Percentiles rank a stretch among this genome's conserved stretches.
These are phyloP conservation scores for Exserohilum rostratum DNA, from an alignment of 2,329 filamentous ascomycete species.

Conservation along the genomic window DNA sequence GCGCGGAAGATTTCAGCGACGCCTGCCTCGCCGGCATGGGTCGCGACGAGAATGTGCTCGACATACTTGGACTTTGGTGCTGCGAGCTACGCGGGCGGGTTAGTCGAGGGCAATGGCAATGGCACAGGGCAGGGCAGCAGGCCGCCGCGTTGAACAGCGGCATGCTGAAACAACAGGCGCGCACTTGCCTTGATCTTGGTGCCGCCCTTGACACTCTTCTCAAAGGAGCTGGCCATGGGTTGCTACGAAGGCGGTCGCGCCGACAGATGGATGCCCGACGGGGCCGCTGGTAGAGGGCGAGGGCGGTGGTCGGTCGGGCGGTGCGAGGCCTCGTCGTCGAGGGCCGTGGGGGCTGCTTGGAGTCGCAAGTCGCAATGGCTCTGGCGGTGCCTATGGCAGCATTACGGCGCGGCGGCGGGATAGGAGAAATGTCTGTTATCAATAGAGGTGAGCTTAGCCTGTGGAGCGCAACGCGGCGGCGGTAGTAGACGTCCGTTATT, in stretches of 20 bases:
- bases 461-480: conserved; percentile 20
- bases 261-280: conserved; percentile 20
- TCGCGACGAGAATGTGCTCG: conserved; percentile 95
- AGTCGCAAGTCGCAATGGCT: conserved; percentile 20
- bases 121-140: not conserved
- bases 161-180: conserved; percentile 5
- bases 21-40: conserved; percentile 90
- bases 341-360: not conserved
- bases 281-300: conserved; percentile 19
- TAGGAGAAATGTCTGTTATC: conserved; percentile 24
- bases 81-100: conserved; percentile 68
- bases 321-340: conserved; percentile 8
- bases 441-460: conserved; percentile 20
- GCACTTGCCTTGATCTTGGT: conserved; percentile 88
- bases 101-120: conserved; percentile 23
- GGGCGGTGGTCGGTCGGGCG: conserved; percentile 11
- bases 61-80: conserved; percentile 99
- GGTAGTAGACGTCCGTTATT: conserved; percentile 22
- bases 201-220: conserved; percentile 98
- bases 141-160: not conserved
- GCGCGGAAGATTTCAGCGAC: conserved; percentile 95
- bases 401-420: conserved; percentile 28
- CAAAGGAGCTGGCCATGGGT: conserved; percentile 83
- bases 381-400: conserved; percentile 34
- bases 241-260: conserved; percentile 17